Base-by-base conservation (phyloP, 2,329 filamentous ascomycete species). In the Fusarium staphyleae region DNA sequence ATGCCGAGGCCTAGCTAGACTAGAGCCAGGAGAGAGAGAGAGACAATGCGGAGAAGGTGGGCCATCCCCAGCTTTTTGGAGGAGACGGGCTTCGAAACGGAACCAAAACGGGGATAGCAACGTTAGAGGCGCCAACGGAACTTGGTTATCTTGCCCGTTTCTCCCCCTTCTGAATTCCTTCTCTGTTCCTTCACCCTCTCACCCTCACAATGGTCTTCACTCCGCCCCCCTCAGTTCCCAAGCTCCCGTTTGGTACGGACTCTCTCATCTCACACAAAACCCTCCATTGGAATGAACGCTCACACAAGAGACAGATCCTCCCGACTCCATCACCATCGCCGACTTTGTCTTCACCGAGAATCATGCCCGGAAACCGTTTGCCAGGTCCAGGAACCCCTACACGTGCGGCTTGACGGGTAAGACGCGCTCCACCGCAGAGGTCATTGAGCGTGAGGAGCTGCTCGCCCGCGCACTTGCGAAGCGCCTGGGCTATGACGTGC, bases 281-380 rank as follows among this genome's bases (percentile, higher is more conserved):
- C 9, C 22, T 37, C 14, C 28, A 29, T 13, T 30, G 11, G 11
- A 8, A 7, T 9, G 5, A 4, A 8, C 8, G 22, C 22, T 24
- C 22, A 24, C 22, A 24, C 22, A 24, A 24, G 9, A 24, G 2
- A 15, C 70, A 74, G 81, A 87, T 28, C 79, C 87, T 9, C 90
- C 90, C 13, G 90, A 95, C 71, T 85, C 85, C 24, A 81, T 96
- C 63, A 81, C 90, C 5, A 81, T 96, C 52, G 81, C 82, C 60
- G 85, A 93, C 44, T 96, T 96, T 73, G 87, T 96, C 77, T 82
- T 87, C 55, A 83, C 87, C 64, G 90, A 93, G 65, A 75, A 80
- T 37, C 83, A 90, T 67, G 90, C 89, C 29, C 84, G 90, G 39
- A 73, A 77, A 44, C 80, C 89, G 9, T 73, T 89, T 9, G 78